Evolutionary conservation across 192 early-diverging fungal genomes (phyloP), one percentile per base, ranked within the genome.

Genomic region (Gamsiella multidivaricata): DNA sequence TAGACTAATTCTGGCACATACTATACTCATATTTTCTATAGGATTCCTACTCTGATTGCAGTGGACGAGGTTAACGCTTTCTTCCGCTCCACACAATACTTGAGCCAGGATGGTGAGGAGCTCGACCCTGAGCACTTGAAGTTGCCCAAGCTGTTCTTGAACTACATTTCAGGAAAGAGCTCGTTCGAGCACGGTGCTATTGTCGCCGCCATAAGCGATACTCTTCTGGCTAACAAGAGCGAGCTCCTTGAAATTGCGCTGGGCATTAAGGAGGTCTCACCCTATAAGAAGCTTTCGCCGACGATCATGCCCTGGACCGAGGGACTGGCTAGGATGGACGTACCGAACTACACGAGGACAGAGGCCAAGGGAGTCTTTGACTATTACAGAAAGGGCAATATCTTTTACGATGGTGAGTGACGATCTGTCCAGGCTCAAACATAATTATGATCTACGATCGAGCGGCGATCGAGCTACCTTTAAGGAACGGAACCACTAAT

Each of bases 21-120:
- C 20, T 51, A 26, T 51, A 33, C 2, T 12, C 23, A 43, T 51
- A 15, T 39, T 50, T n/a, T 9, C 2, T 17, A 15, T 59, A 81
- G 84, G 22, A 80, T 72, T 37, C 85, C 85, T 22, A 68, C 84
- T 25, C 55, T 87, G 20, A 55, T 88, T 31, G 87, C 85, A 42
- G 65, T 88, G 42, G 87, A 88, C 54, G 82, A 79, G 65, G 23
- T 88, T 56, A 83, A 85, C 69, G 73, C 66, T 20, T 81, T 88
- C 33, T 86, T 81, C 70, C 69, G 71, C 41, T 69, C 60, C 12
- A 84, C 87, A 57, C 57, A 81, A 34, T 88, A 87, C 50, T 26
- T 62, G 47, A 66, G 69, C 54, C 32, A 69, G 26, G 81, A 84
- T 31, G 74, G 62, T 52, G 63, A 70, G 49, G 69, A 66, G 6